Base-by-base conservation (phyloP, 306 rosid species). In the Lathyrus tuberosus region DNA sequence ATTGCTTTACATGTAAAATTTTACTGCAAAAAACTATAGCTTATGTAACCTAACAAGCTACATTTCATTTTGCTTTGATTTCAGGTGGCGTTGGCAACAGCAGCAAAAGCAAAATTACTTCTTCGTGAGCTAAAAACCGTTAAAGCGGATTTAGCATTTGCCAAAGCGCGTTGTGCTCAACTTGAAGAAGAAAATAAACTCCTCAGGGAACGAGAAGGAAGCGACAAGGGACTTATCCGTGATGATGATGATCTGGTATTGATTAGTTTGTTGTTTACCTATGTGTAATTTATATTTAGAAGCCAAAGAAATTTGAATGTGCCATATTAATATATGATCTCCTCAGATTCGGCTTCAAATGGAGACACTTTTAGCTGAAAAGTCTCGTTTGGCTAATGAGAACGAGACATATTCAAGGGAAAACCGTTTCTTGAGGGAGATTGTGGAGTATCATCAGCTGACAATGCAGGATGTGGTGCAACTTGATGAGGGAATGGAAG, bases 81-180 rank as follows among this genome's bases (percentile, higher is more conserved):
- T 24, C 86, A 95, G 99, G 97, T 95, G 77, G 97, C 97, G 20
- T 81, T 95, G 99, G 99, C 99, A 41, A 91, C 99, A 20, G 96
- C 99, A 75, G 97, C 97, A 67, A 95, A 95, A 80, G 99, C 99
- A 65, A 95, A 95, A 80, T 48, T 91, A 74, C 89, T 95, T 60
- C 89, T 91, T 65, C 91, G 97, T 16, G 99, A 91, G 84, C 92
- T 89, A 82, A 95, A 95, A 87, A 91, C 99, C 1, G 84, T 87
- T 20, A 91, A 91, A 80, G 97, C 99, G 15, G 97, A 95, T 74
- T 69, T 95, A 65, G 87, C 91, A 59, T 95, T 95, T 78, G 92
- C 99, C 7, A 91, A 95, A 78, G 96, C 90, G 38, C 81, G 99
- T 43, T 85, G 89, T 80, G 35, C 99, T 65, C 99, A 95, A 71